Conservation (phyloP, 2,329 filamentous ascomycete species). For the Pseudomassariella vexata region DNA sequence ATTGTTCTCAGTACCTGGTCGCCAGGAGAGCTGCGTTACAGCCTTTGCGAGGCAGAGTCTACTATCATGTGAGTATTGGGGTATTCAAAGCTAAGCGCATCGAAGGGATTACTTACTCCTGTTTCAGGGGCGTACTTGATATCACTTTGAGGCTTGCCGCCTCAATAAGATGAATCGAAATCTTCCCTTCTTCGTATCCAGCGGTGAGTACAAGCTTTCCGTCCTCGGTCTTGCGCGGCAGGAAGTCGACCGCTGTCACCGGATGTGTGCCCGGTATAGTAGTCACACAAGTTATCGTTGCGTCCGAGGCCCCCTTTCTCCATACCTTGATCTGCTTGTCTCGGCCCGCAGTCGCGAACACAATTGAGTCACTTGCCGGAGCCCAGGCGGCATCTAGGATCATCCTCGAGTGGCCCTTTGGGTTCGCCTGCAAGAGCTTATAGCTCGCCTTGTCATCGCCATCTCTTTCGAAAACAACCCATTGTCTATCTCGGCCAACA, state of each 20-base stretch:
- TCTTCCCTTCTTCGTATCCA: conserved; percentile 49
- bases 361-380: conserved; percentile 35
- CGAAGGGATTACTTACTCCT: conserved; percentile 31
- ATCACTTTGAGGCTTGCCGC: conserved; percentile 30
- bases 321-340: conserved; percentile 82
- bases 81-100: no score
- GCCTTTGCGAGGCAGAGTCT: conserved; percentile 57
- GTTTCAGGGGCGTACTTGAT: conserved; percentile 25
- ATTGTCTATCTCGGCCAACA: conserved; percentile 87
- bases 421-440: conserved; percentile 56
- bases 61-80: background rate
- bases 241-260: conserved; percentile 68
- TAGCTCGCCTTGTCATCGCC: conserved; percentile 36
- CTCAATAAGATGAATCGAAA: conserved; percentile 38
- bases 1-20: conserved; percentile 35
- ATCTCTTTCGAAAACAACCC: conserved; percentile 65
- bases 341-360: conserved; percentile 83
- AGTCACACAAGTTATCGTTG: conserved; percentile 44
- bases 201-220: conserved; percentile 41
- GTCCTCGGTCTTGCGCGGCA: conserved; percentile 27
- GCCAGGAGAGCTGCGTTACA: conserved; percentile 65
- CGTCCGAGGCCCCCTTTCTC: conserved; percentile 26
- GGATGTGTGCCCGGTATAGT: conserved; percentile 51
- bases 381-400: conserved; percentile 86
- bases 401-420: conserved; percentile 88